Conservation (phyloP, 2,329 filamentous ascomycete genomes). For the Fusarium sp. region DNA sequence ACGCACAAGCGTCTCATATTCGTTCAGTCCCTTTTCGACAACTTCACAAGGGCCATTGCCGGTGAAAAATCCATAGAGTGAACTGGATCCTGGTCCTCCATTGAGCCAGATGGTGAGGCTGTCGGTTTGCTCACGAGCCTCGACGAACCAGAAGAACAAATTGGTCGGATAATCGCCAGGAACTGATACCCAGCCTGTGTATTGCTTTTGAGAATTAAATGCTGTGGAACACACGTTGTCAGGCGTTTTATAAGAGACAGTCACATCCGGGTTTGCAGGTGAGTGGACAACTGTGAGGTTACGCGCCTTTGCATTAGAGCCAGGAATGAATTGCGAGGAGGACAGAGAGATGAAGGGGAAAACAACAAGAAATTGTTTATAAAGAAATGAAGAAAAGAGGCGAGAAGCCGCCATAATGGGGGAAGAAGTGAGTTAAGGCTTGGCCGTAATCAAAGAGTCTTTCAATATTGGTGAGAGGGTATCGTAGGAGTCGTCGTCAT, state of each 20-base stretch:
- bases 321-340: conserved; percentile 53
- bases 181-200: conserved; percentile 76
- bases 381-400: conserved; percentile 13
- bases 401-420: conserved; percentile 33
- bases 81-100: conserved; percentile 75
- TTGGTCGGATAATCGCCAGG: conserved; percentile 67
- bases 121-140: conserved; percentile 59
- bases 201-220: conserved; percentile 75
- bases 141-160: conserved; percentile 66
- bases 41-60: conserved; percentile 70
- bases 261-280: conserved; percentile 73
- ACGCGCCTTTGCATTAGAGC: conserved; percentile 47
- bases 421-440: conserved; percentile 3
- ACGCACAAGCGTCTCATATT: conserved; percentile 68
- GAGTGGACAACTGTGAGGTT: conserved; percentile 71
- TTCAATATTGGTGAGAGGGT: conserved; percentile 35
- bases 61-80: conserved; percentile 73
- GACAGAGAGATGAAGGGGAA: conserved; percentile 35
- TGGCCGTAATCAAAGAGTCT: conserved; percentile 9
- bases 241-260: conserved; percentile 75
- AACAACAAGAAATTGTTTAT: conserved; percentile 34
- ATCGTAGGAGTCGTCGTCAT: conserved; percentile 41
- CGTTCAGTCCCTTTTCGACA: conserved; percentile 61
- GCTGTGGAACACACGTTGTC: conserved; percentile 74
- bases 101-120: conserved; percentile 73